Evolutionary conservation across 345 rosid species (phyloP), one percentile per base, ranked within the genome.

Genomic region (Arabis hirsuta): DNA sequence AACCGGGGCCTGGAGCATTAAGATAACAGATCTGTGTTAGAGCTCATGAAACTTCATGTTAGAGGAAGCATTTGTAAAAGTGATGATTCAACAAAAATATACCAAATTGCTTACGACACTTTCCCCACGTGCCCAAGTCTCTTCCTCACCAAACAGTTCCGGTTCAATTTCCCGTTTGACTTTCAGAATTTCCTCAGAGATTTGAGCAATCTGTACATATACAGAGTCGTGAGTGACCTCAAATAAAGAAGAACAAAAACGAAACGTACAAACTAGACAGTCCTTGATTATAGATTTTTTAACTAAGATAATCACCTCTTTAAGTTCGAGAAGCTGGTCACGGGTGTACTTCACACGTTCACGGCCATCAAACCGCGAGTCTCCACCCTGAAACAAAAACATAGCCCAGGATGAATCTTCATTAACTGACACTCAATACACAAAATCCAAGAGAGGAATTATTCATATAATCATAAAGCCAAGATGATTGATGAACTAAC

Each of bases 321-420:
- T 82, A 16, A 89, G 83, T 64, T 82, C 85, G 55, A 92, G 77
- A 6, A 87, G 89, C 79, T 86, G 96, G 5, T 86, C 97, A 34
- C 87, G 81, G 38, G 89, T 80, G 80, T 85, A 89, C 60, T 48
- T 75, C 67, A 89, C 80, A 54, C 82, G 76, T 60, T 89, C 97
- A 57, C 39, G 89, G 58, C 84, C 86, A 64, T 89, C 89, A 41
- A 86, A 83, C 57, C 81, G 66, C 14, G 77, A 58, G 66, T 82
- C 82, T 51, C 84, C 84, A 34, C 68, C 61, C 88, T 82, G 80
- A 54, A 47, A 64, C 64, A 44, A 44, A 67, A 39, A 60, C 27
- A 54, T 4, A 46, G 54, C 10, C 22, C 44, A 71, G 12, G 51
- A 52, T 39, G 56, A 71, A 48, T 22, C 61, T 46, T 65, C 56